Base-by-base conservation (phyloP, 2,329 filamentous ascomycete genomes). In the Blumeria graminis region DNA sequence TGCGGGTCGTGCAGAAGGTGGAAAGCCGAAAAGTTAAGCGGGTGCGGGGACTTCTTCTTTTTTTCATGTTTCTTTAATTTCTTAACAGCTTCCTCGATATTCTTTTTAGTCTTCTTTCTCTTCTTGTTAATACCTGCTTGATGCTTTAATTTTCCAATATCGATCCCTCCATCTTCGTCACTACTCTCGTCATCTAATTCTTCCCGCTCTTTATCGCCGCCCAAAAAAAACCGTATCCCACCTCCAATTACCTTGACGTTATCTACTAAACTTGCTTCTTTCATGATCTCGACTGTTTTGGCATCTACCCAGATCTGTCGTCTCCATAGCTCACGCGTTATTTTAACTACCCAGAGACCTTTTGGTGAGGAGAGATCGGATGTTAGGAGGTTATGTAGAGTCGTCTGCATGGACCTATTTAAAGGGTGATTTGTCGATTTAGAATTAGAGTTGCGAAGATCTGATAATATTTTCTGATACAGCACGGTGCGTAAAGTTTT, bases 201-300 rank as follows among this genome's bases (percentile, higher is more conserved):
- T 68, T 98, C 92, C 62, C 89, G 80, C 70, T 96, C 92, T 69
- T 94, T 90, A 68, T 98, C 92, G 36, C 89, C 89, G 28, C 92
- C 92, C 0, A 98, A 75, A 72, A 98, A 98, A 73, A 96, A 98
- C 28, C 87, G 79, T 13, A 93, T 86, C 48, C 86, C 89, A 14
- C 88, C 86, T 6, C 84, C 74, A 32, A 92, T 79, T 3, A 96
- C 88, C 71, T 98, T 98, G 63, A 93, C 86, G 63, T 95, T 94
- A 55, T 94, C 84, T 3, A 86, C 81, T 57, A 98, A 71, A 56
- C 83, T 81, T 0, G 90, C 88, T 69, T 94, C 85, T 70, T 94
- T 94, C 89, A 98, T 96, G 61, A 96, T 86, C 65, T 94, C 88
- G n/a, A 96, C 92, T 0, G 90, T 82, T 68, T 89, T 92, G 1